These are phyloP conservation scores for Paecilomyces niveus DNA, from an alignment of 2,329 filamentous ascomycete genomes.

Conservation along the genomic window DNA sequence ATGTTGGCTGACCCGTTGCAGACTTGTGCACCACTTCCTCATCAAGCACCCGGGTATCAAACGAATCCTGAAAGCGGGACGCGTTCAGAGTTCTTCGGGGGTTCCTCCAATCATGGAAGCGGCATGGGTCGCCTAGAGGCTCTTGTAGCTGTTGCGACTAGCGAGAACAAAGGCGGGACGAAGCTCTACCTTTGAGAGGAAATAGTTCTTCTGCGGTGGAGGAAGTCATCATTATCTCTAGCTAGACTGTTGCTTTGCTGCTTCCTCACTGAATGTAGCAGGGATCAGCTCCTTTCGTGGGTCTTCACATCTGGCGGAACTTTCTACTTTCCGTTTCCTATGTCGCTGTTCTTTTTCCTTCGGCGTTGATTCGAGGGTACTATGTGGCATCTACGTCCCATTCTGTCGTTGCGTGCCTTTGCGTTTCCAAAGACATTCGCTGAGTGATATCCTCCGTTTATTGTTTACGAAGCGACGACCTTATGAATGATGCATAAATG, in stretches of 20 bases:
- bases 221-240: neutral
- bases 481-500: slow-evolving; percentile 30
- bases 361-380: neutral
- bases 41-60: slow-evolving; percentile 23
- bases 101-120: slow-evolving; percentile 20
- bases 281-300: neutral
- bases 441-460: slow-evolving; percentile 6
- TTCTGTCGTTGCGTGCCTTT: slow-evolving; percentile 7
- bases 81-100: slow-evolving; percentile 20
- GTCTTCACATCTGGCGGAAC: neutral
- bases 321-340: slow-evolving; percentile 1
- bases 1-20: slow-evolving; percentile 15
- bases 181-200: slow-evolving; percentile 24
- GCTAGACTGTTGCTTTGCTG: neutral
- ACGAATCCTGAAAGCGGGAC: slow-evolving; percentile 19
- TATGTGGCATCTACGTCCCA: slow-evolving; percentile 1
- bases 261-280: neutral
- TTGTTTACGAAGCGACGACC: slow-evolving; percentile 29
- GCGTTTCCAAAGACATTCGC: slow-evolving; percentile 8
- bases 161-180: slow-evolving; percentile 33
- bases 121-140: slow-evolving; percentile 44
- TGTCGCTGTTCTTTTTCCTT: slow-evolving; percentile 4
- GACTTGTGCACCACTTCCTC: slow-evolving; percentile 24
- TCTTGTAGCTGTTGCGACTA: slow-evolving; percentile 44
- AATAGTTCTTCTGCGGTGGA: neutral